A percentile compares a stretch with the other conserved stretches of the same genome.
phyloP scores from a whole-genome alignment of 139 green algal genomes.

The Eudorina sp. region DNA sequence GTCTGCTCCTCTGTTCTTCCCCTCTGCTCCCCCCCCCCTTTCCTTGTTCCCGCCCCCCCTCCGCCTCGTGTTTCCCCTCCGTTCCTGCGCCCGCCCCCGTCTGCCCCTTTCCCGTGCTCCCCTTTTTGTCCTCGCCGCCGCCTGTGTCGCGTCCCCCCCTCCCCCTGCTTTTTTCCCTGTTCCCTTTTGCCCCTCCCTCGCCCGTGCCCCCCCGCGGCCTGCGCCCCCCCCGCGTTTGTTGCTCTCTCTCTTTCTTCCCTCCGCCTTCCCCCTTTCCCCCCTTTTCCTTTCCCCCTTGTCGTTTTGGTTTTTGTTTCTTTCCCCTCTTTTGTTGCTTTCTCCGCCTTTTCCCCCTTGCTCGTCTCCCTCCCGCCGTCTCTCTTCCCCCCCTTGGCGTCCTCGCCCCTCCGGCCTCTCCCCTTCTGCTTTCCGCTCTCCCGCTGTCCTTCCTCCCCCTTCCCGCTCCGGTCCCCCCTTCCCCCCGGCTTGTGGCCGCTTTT shows the following conservation, averaged over 20 bases:
- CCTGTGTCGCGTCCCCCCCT: neutral
- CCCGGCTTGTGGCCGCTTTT: neutral
- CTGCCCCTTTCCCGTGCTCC: neutral
- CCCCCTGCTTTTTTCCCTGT: neutral
- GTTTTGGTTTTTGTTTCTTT: too few relatives aligned
- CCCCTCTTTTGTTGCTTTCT: neutral
- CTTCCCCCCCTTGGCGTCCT: neutral
- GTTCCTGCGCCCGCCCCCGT: neutral
- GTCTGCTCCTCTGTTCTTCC: neutral
- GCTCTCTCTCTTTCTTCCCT: conserved; percentile 21
- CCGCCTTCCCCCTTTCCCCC: neutral
- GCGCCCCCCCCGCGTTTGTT: neutral
- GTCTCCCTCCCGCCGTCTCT: neutral
- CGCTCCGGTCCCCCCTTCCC: neutral
- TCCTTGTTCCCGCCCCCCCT: neutral
- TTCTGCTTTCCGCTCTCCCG: neutral
- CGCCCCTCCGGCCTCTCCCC: neutral
- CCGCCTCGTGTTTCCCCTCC: neutral
- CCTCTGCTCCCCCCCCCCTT: neutral
- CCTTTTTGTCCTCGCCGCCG: neutral
- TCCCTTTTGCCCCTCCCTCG: neutral
- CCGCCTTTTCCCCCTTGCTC: neutral
- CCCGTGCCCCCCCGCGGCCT: neutral
- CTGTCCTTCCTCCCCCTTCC: neutral
- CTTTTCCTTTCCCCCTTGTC: too few relatives aligned